A percentile compares a stretch with the other conserved stretches of the same genome.
Conservation (phyloP, 176 grass and related monocot species). For the Ampelocalamus luodianensis region DNA sequence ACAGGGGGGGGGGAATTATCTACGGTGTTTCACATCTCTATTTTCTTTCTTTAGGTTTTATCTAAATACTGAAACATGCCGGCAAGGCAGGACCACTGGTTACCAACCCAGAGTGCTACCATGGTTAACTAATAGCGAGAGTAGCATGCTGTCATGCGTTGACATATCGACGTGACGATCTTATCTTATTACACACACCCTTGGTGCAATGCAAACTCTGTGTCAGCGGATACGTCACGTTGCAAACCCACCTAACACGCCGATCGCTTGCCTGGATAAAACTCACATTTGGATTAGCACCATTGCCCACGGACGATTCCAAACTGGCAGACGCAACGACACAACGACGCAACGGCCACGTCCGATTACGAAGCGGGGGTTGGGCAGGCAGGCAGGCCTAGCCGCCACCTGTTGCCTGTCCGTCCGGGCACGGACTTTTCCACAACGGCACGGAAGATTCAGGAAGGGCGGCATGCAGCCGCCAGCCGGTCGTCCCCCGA, state of each 20-base stretch:
- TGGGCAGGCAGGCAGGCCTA: neutral
- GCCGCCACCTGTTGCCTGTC: neutral
- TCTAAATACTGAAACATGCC: neutral
- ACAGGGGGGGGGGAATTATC: too few relatives aligned
- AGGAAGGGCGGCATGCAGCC: neutral
- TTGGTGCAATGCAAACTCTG: neutral
- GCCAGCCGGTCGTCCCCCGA: neutral
- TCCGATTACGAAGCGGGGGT: neutral
- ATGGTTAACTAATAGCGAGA: neutral
- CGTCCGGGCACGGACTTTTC: neutral
- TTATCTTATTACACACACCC: neutral
- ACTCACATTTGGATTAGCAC: neutral
- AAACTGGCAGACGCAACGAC: neutral
- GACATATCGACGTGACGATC: neutral
- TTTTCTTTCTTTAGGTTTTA: neutral
- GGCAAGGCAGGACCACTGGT: neutral
- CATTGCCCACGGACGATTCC: neutral
- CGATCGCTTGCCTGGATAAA: neutral
- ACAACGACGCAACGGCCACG: constrained; percentile 19
- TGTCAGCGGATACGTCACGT: constrained; percentile 36
- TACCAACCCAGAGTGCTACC: neutral
- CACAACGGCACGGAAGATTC: neutral
- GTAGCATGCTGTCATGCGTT: neutral
- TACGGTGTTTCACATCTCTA: neutral
- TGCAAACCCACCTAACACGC: neutral